Evolutionary conservation across 2,329 filamentous ascomycete species (phyloP).

Genomic region (Geosmithia flava): DNA sequence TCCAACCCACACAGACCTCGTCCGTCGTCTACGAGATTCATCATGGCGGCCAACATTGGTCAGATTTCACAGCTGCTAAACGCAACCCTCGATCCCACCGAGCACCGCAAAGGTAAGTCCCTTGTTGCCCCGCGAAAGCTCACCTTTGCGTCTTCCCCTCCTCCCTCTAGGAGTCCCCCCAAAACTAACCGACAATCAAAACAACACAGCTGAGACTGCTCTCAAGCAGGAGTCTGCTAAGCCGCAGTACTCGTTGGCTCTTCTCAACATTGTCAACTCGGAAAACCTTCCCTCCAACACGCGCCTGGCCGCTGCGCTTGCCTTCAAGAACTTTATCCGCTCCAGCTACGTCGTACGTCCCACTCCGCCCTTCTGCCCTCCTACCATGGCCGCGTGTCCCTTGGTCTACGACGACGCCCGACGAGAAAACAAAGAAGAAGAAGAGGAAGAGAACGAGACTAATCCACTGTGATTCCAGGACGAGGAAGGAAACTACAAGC

Average conservation of each 20-base stretch:
- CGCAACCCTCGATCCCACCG: constrained; percentile 75
- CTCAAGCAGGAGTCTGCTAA: constrained; percentile 71
- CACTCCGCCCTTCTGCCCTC: not conserved
- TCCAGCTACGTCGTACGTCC: constrained; percentile 72
- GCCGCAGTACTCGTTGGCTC: constrained; percentile 73
- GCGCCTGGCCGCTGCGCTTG: constrained; percentile 76
- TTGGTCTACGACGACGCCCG: not conserved
- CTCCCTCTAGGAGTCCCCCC: not conserved
- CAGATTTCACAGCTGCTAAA: constrained; percentile 72
- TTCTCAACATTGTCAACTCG: constrained; percentile 83
- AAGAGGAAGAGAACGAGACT: too few species aligned
- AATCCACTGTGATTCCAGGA: constrained; percentile 34
- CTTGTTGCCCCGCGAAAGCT: constrained; percentile 10
- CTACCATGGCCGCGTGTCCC: not conserved
- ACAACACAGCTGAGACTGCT: constrained; percentile 59
- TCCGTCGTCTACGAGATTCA: constrained; percentile 11
- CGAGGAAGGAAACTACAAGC: constrained; percentile 87
- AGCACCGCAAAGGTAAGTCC: constrained; percentile 75
- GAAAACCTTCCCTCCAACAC: constrained; percentile 62
- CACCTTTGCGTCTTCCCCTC: constrained; percentile 6
- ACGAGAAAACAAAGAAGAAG: too few species aligned
- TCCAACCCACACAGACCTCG: constrained; percentile 3
- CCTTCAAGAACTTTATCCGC: constrained; percentile 98
- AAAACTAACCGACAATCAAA: constrained; percentile 1
- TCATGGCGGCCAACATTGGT: constrained; percentile 44